Evolutionary conservation across 1,284 basidiomycete species (phyloP), one percentile per base, ranked within the genome.

Genomic region (Cutaneotrichosporon sp.): DNA sequence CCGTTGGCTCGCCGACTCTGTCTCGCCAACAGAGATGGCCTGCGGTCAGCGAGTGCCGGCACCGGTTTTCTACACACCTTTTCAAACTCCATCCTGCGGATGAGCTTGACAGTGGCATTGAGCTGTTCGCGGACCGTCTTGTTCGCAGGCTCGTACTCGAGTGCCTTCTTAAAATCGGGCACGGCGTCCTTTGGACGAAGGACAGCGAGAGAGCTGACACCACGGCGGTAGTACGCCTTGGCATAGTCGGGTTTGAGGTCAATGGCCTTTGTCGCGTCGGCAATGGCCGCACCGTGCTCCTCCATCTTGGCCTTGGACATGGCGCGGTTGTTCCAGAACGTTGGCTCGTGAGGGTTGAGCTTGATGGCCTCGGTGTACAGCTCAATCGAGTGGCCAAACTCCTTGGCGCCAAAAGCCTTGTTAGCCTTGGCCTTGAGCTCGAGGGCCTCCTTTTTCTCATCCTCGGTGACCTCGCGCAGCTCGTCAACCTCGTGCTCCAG

Each of bases 11-110:
- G 87, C 80, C 50, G 79, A 82, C 72, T 90, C 86, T 68, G 90
- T 88, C 59, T 89, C 90, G 66, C 89, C 88, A 51, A 88, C 79
- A 64, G 90, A 88, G 59, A 96, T 96, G 15, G 91, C 91, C 87
- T 88, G 57, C 15, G 50, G 53, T 54, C 30, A 42, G 22, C 20
- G 20, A 30, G n/a, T n/a, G n/a, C n/a, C n/a, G n/a, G n/a, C n/a
- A n/a, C n/a, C n/a, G n/a, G n/a, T n/a, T n/a, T n/a, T n/a, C n/a
- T 8, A 45, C 77, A 33, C 45, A 85, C 88, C 81, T 90, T 91
- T 73, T 93, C 89, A 63, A 92, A 92, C 65, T 90, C 88, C 54
- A 88, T 85, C 67, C 83, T 85, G 48, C 74, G 58, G 40, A 76
- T 70, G 49, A 97, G 81, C 77, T 97, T 99, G 71, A 89, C 85